Base-by-base conservation (phyloP, 1,139 yeast genomes). In the Saccharomyces hybrid region DNA sequence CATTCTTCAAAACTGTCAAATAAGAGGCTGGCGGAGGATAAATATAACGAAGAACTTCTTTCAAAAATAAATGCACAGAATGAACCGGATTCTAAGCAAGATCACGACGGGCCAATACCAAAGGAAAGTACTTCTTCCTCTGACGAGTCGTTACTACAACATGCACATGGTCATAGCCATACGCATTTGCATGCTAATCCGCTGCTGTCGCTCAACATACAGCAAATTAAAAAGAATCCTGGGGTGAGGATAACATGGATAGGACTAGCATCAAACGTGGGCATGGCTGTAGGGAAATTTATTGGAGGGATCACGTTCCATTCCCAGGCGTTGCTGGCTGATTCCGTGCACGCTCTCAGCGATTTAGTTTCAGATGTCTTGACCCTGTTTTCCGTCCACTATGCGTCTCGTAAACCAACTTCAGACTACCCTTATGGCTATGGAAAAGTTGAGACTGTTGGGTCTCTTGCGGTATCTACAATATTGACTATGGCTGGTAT, bases 231-330 rank as follows among this genome's bases (percentile, higher is more conserved):
- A 61, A 71, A 73, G 28, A 88, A 89, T 68, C 96, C 96, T 1
- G 97, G 96, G 6, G 96, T 90, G 16, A 78, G 95, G 59, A 90
- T 93, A 64, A 93, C 99, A 1, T 86, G 96, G 89, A 76, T 91
- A 51, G 99, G 99, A 0, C 76, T 93, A 47, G 71, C 84, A 32
- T 89, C 88, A 52, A 93, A 93, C 66, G 81, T 89, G 14, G 83
- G 86, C 16, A 84, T 93, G 85, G 97, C 96, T 0, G 75, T 81
- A 5, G 84, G 95, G 29, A 93, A 93, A 68, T 93, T 90, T 26
- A 70, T 84, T 26, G 98, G 98, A 27, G 99, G 99, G 2, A 77
- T 89, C 16, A 83, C 83, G 50, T 93, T 93, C 79, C 96, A 93
- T 69, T 93, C 99, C 0, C 97, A 91, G 70, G 93, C 97, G 0